Conservation (phyloP, 192 early-diverging fungal species). For the Dimargaris verticillata region DNA sequence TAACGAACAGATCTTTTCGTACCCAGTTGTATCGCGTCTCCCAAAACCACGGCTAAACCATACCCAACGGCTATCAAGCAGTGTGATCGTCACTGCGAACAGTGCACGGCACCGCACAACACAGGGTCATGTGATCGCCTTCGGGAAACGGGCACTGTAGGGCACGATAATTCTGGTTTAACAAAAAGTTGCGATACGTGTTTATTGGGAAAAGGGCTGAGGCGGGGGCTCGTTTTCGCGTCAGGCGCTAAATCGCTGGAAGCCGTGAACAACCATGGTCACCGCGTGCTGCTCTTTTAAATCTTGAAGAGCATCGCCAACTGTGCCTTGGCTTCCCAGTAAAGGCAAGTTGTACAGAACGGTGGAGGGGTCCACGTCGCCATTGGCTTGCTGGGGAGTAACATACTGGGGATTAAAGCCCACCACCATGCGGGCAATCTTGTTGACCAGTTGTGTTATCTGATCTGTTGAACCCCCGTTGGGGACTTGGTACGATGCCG, state of each 20-base stretch:
- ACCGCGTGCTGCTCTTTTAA: not conserved
- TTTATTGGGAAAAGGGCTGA: too few relatives aligned
- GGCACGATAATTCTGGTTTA: too few relatives aligned
- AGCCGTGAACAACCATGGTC: not conserved
- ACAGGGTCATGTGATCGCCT: too few relatives aligned
- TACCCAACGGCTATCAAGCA: too few relatives aligned
- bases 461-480: not conserved
- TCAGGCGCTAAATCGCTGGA: not conserved
- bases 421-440: constrained; percentile 7
- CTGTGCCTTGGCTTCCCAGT: not conserved
- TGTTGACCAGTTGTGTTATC: not conserved
- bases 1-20: too few relatives aligned
- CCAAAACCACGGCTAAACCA: too few relatives aligned
- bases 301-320: not conserved
- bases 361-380: not conserved
- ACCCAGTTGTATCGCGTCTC: too few relatives aligned
- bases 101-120: too few relatives aligned
- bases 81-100: too few relatives aligned
- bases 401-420: not conserved
- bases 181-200: too few relatives aligned
- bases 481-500: not conserved
- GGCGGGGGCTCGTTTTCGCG: too few relatives aligned
- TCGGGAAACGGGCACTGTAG: too few relatives aligned
- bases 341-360: not conserved
- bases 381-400: not conserved